These are phyloP conservation scores for Penicillium manginii DNA, from an alignment of 495 filamentous ascomycete genomes.

Conservation along the genomic window DNA sequence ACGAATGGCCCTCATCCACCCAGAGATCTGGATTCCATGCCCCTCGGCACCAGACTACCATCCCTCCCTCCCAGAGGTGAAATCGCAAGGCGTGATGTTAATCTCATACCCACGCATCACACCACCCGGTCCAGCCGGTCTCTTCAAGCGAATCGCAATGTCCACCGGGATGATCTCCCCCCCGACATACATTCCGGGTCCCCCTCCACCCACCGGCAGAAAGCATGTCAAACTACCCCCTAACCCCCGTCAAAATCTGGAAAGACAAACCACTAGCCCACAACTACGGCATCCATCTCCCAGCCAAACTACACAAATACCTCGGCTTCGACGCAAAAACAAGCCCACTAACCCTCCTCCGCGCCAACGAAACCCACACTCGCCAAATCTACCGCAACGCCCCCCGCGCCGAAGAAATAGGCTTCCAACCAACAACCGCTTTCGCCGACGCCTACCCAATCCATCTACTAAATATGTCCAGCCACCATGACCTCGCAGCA, in stretches of 20 bases:
- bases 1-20: conserved; percentile 69
- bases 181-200: conserved; percentile 53
- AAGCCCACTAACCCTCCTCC: conserved; percentile 67
- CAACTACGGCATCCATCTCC: conserved; percentile 52
- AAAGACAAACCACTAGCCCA: conserved; percentile 61
- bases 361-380: conserved; percentile 61
- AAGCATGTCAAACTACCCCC: conserved; percentile 56
- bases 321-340: conserved; percentile 42
- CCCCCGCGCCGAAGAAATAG: conserved; percentile 66
- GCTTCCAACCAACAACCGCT: conserved; percentile 76
- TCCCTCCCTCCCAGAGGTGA: conserved; percentile 41
- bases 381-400: conserved; percentile 77
- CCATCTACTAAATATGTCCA: conserved; percentile 76
- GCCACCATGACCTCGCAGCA: conserved; percentile 63
- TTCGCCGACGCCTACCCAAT: conserved; percentile 92
- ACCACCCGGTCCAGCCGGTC: conserved; percentile 12
- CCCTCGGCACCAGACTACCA: conserved; percentile 48
- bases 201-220: conserved; percentile 64
- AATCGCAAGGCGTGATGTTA: conserved; percentile 42
- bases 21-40: conserved; percentile 82
- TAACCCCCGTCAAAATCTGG: conserved; percentile 76
- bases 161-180: conserved; percentile 24
- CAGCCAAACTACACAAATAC: conserved; percentile 62
- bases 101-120: conserved; percentile 39
- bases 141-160: conserved; percentile 22